phyloP scores from a whole-genome alignment of 2,329 filamentous ascomycete genomes.

The Colletotrichum trifolii region DNA sequence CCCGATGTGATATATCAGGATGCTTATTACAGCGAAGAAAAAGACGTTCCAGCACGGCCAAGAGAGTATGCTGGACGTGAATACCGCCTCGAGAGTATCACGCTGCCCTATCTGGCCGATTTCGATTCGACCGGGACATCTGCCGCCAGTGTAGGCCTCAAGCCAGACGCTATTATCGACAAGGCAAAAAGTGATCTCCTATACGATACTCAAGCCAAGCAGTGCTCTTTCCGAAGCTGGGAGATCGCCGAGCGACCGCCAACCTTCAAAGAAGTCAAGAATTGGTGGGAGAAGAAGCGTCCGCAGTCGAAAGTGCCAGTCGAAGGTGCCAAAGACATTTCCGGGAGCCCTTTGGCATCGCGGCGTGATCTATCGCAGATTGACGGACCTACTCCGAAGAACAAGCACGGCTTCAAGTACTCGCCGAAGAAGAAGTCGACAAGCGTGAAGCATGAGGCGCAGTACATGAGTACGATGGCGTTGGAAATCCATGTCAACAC shows the following conservation, averaged over 20 bases:
- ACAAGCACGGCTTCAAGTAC: conserved; percentile 86
- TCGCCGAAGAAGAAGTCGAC: conserved; percentile 80
- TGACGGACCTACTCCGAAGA: conserved; percentile 85
- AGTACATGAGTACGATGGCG: conserved; percentile 98
- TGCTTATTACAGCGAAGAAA: conserved; percentile 85
- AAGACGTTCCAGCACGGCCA: conserved; percentile 80
- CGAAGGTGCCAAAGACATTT: conserved; percentile 34
- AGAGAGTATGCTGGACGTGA: conserved; percentile 90
- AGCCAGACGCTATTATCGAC: conserved; percentile 58
- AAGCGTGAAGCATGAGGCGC: conserved; percentile 83
- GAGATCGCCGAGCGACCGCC: conserved; percentile 80
- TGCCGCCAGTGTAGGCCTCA: conserved; percentile 65
- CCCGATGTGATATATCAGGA: conserved; percentile 84
- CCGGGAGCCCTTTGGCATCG: conserved; percentile 33
- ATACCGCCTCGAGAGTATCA: conserved; percentile 80
- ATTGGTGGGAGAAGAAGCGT: conserved; percentile 69
- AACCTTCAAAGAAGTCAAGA: conserved; percentile 72
- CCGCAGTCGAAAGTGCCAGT: conserved; percentile 36
- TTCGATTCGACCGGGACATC: conserved; percentile 75
- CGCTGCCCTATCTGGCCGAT: conserved; percentile 80
- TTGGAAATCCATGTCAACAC: conserved; percentile 93
- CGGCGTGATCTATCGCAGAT: conserved; percentile 78
- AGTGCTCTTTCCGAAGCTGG: conserved; percentile 78
- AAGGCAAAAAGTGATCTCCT: conserved; percentile 60
- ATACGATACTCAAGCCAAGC: conserved; percentile 58